Base-by-base conservation (phyloP, 768 basidiomycete species). In the Mycena indigotica region DNA sequence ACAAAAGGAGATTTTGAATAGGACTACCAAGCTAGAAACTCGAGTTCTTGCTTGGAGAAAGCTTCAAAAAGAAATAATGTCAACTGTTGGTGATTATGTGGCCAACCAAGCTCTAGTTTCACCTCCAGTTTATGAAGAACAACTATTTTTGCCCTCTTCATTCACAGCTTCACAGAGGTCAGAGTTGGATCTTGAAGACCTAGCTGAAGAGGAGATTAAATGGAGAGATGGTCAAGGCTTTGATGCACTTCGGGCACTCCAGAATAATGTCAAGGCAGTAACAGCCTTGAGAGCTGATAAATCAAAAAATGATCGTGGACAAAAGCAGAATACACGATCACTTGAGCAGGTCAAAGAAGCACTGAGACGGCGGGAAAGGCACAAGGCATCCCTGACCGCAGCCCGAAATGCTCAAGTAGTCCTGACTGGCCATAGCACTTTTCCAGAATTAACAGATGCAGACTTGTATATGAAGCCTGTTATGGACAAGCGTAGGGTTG, bases 391-490 rank as follows among this genome's bases (percentile, higher is more conserved):
- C 13, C 28, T 26, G 21, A 49, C 28, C 19, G 21, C 25, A 15
- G 55, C 55, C 21, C 32, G 46, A 5, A 24, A 19, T 13, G 55
- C 55, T 2, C 24, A 49, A 28, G 39, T 56, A 10, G 2, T 40
- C 19, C n/a, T 56, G 23, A 28, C 6, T 24, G 48, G 48, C 12
- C n/a, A 21, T 4, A 21, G 23, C 17, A 32, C 2, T 12, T 56
- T 56, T 50, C 55, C 55, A 8, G 23, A n/a, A 19, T 35, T 56
- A 13, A 56, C 55, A 24, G 54, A 49, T 12, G 46, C 23, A 3
- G 48, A 56, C 35, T 28, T 39, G 1, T 56, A 38, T 21, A 50
- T 56, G 48, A 56, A 56, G 28, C 50, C 55, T 3, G 55, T 56
- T 15, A 38, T 45, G 28, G 49, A 56, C n/a, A 56, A 51, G 17